Evolutionary conservation across 1,139 yeast genomes (phyloP).

Genomic region (Suhomyces anneliseae): DNA sequence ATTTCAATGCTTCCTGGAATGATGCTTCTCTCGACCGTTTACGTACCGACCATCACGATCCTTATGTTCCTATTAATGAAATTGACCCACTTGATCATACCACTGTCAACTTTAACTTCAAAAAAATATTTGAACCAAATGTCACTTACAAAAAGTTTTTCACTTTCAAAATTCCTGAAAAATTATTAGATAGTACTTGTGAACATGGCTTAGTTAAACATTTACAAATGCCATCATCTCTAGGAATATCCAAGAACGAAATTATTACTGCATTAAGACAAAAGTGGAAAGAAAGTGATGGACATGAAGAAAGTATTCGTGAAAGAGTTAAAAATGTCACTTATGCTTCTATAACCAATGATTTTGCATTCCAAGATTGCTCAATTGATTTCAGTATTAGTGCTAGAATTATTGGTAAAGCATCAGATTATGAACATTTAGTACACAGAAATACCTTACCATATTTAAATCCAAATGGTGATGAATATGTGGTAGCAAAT

Average conservation of each 20-base stretch:
- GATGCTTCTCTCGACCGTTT: constrained; percentile 36
- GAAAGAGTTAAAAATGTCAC: constrained; percentile 6
- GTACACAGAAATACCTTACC: constrained; percentile 18
- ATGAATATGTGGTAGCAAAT: constrained; percentile 40
- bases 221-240: constrained; percentile 37
- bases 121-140: constrained; percentile 32
- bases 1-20: constrained; percentile 44
- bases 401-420: constrained; percentile 39
- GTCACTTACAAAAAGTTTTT: constrained; percentile 42
- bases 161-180: constrained; percentile 40
- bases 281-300: constrained; percentile 26
- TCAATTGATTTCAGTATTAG: constrained; percentile 37
- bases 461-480: constrained; percentile 19
- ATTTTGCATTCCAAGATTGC: constrained; percentile 33
- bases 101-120: constrained; percentile 25
- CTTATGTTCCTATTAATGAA: constrained; percentile 20
- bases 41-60: constrained; percentile 29
- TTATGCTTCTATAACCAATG: constrained; percentile 29
- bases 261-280: constrained; percentile 28
- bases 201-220: constrained; percentile 38
- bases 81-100: constrained; percentile 38
- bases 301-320: constrained; percentile 7
- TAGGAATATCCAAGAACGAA: constrained; percentile 34
- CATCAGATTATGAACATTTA: constrained; percentile 28
- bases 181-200: constrained; percentile 38